phyloP scores from a whole-genome alignment of 805 yeast species.

The Kluyveromyces starmeri region DNA sequence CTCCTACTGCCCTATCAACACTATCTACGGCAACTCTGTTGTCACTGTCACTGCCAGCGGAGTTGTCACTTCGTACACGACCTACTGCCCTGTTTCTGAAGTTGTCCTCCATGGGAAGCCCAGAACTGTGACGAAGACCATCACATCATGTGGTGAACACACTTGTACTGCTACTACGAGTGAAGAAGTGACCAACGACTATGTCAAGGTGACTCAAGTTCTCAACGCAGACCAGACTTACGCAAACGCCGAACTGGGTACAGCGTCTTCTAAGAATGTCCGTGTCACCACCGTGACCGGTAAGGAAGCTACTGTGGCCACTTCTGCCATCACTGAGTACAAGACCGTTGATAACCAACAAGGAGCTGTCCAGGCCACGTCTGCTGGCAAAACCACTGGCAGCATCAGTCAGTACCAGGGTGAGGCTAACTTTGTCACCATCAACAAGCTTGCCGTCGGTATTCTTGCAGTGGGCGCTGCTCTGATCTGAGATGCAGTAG shows the following conservation, averaged over 20 bases:
- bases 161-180: constrained; percentile 8
- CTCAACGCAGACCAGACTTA: too few relatives aligned
- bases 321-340: not conserved
- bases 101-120: not conserved
- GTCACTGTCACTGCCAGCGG: constrained; percentile 5
- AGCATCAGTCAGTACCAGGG: constrained; percentile 7
- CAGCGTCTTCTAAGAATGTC: too few relatives aligned
- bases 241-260: too few relatives aligned
- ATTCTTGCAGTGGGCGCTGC: constrained; percentile 5
- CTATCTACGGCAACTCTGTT: constrained; percentile 3
- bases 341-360: not conserved
- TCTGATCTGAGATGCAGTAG: constrained; percentile 1
- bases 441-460: constrained; percentile 5
- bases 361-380: not conserved
- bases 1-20: constrained; percentile 11
- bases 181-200: not conserved
- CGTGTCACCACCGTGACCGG: not conserved
- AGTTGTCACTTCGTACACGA: constrained; percentile 12
- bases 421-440: constrained; percentile 4
- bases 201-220: constrained; percentile 1
- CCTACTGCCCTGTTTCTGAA: constrained; percentile 10
- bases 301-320: not conserved
- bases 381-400: not conserved
- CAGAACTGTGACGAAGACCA: constrained; percentile 5
- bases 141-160: constrained; percentile 5